Percentiles rank a stretch among this genome's conserved stretches.
phyloP scores from a whole-genome alignment of 192 early-diverging fungal genomes.

The Coemansia sp. region DNA sequence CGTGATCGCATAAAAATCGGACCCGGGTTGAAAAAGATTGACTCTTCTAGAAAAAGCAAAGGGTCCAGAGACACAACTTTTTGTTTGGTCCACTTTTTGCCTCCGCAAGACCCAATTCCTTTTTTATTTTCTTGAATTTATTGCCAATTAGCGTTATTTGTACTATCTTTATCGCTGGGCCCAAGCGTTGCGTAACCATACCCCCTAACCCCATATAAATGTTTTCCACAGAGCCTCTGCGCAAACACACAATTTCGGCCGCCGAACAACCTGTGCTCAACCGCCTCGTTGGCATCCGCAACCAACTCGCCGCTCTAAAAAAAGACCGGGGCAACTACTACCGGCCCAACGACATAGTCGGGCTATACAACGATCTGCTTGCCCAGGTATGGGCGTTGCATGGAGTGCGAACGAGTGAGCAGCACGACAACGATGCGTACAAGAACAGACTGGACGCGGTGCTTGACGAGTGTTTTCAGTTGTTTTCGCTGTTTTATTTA shows the following conservation, averaged over 20 bases:
- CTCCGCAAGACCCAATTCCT: too few relatives aligned
- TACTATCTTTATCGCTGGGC: background rate
- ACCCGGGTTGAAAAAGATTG: too few relatives aligned
- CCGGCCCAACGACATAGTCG: conserved; percentile 62
- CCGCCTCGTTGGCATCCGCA: conserved; percentile 64
- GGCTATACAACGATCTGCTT: conserved; percentile 63
- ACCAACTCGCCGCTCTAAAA: conserved; percentile 70
- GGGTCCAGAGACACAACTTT: too few relatives aligned
- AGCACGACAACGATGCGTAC: conserved; percentile 55
- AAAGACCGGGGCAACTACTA: conserved; percentile 70
- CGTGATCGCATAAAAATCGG: too few relatives aligned
- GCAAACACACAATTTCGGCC: conserved; percentile 24
- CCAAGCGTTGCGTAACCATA: too few relatives aligned
- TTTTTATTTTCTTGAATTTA: background rate
- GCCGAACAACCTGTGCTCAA: conserved; percentile 67
- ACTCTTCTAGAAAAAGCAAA: too few relatives aligned
- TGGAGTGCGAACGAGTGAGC: conserved; percentile 50
- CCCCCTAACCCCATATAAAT: conserved; percentile 8
- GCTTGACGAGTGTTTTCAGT: conserved; percentile 72
- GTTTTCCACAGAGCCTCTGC: conserved; percentile 34
- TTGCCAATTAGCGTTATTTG: background rate
- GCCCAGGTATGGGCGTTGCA: conserved; percentile 49
- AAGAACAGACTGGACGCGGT: conserved; percentile 66
- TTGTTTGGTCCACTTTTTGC: too few relatives aligned
- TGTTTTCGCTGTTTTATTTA: conserved; percentile 77